A percentile compares a stretch with the other conserved stretches of the same genome.
phyloP scores from a whole-genome alignment of 768 basidiomycete genomes.

The Auriscalpium vulgare region DNA sequence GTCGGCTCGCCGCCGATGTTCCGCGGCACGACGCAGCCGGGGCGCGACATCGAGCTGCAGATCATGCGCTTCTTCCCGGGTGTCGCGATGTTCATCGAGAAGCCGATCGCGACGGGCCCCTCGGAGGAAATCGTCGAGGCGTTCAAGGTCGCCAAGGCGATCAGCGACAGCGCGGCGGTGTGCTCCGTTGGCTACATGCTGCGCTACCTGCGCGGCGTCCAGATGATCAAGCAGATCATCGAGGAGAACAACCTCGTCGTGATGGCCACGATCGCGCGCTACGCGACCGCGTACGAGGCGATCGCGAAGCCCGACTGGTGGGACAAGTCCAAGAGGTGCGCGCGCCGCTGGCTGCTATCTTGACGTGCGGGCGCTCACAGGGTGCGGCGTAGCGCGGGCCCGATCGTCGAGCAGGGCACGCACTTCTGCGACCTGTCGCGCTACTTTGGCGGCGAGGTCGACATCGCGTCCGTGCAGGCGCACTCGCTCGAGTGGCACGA shows the following conservation, averaged over 20 bases:
- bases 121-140: constrained; percentile 56
- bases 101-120: constrained; percentile 83
- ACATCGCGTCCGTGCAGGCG: constrained; percentile 70
- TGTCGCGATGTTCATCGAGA: constrained; percentile 86
- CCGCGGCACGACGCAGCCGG: constrained; percentile 68
- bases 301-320: constrained; percentile 87
- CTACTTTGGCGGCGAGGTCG: constrained; percentile 95
- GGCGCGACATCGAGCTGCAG: constrained; percentile 82
- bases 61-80: constrained; percentile 84
- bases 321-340: constrained; percentile 79
- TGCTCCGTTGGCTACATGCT: constrained; percentile 97
- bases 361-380: not conserved
- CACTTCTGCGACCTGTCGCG: constrained; percentile 97
- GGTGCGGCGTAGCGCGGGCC: constrained; percentile 49
- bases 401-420: constrained; percentile 87
- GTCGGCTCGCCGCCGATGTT: constrained; percentile 93
- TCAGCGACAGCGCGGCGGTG: constrained; percentile 61
- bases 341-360: not conserved
- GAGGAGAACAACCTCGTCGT: constrained; percentile 90
- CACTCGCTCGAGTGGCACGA: constrained; percentile 93
- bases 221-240: constrained; percentile 95
- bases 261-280: constrained; percentile 93
- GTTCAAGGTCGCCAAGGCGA: constrained; percentile 64
- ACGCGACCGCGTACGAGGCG: constrained; percentile 79
- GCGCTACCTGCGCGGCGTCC: constrained; percentile 86